A percentile compares a stretch with the other conserved stretches of the same genome.
Evolutionary conservation across 257 asterid genomes (phyloP).

Genomic region (Dorcoceras hygrometricum): DNA sequence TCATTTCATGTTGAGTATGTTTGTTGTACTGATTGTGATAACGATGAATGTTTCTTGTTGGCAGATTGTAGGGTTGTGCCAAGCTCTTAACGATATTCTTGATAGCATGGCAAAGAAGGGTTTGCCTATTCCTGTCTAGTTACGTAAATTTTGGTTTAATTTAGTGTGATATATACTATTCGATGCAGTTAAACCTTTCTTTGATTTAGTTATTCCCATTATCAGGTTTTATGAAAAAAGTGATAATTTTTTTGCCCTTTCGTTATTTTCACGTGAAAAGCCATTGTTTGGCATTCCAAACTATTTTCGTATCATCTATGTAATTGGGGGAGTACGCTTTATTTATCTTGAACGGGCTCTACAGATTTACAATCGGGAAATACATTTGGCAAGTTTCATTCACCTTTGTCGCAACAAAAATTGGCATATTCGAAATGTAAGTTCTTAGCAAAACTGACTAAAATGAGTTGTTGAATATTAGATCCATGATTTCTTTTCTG

Average conservation of each 20-base stretch:
- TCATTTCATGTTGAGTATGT: background rate
- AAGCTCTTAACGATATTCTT: constrained; percentile 85
- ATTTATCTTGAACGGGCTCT: no score
- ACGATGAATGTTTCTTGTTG: constrained; percentile 14
- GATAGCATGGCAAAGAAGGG: constrained; percentile 99
- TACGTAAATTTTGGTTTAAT: background rate
- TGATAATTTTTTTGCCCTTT: background rate
- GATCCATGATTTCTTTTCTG: no score
- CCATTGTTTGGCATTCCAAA: no score
- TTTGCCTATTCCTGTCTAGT: constrained; percentile 70
- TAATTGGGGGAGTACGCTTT: no score
- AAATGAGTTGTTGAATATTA: no score
- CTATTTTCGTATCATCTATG: no score
- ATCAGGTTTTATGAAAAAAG: background rate
- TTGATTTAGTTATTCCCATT: background rate
- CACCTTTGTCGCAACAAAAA: no score
- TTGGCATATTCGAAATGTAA: no score
- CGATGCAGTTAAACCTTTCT: background rate
- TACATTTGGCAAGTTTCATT: no score
- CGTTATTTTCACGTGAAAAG: no score
- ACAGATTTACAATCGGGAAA: no score
- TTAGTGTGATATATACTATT: background rate
- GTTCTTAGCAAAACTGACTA: no score
- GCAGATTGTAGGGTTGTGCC: constrained; percentile 92
- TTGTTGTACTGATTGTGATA: constrained; percentile 12